Conservation (phyloP, 139 green algal genomes). For the Volvox reticuliferus region DNA sequence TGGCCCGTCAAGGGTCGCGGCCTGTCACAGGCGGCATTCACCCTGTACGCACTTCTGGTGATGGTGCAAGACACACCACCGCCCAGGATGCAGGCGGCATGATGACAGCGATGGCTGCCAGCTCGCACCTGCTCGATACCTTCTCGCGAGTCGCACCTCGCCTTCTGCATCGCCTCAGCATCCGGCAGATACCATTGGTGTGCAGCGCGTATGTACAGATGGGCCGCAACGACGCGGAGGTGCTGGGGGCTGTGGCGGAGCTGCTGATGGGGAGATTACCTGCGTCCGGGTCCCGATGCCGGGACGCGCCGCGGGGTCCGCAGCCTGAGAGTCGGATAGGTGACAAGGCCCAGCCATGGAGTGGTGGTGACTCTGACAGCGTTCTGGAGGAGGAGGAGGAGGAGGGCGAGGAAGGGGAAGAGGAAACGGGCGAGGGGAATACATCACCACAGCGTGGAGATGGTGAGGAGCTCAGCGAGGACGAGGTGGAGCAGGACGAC, state of each 20-base stretch:
- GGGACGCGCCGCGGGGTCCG: background rate
- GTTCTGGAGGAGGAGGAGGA: conserved; percentile 1
- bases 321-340: background rate
- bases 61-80: background rate
- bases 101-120: background rate
- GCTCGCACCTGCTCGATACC: background rate
- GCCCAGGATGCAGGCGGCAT: background rate
- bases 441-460: too few species aligned
- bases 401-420: background rate
- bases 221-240: background rate
- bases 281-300: background rate
- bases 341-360: background rate
- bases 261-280: background rate
- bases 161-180: background rate
- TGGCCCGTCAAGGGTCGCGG: background rate
- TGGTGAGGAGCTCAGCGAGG: too few species aligned
- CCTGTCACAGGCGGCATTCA: background rate
- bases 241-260: background rate
- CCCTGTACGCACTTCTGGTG: background rate
- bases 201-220: conserved; percentile 11
- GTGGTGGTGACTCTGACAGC: background rate
- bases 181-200: conserved; percentile 34
- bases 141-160: background rate
- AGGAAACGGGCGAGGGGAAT: background rate
- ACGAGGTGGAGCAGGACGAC: conserved; percentile 3